Evolutionary conservation across 1,284 basidiomycete genomes (phyloP).

Genomic region (Sphaerobolus stellatus): DNA sequence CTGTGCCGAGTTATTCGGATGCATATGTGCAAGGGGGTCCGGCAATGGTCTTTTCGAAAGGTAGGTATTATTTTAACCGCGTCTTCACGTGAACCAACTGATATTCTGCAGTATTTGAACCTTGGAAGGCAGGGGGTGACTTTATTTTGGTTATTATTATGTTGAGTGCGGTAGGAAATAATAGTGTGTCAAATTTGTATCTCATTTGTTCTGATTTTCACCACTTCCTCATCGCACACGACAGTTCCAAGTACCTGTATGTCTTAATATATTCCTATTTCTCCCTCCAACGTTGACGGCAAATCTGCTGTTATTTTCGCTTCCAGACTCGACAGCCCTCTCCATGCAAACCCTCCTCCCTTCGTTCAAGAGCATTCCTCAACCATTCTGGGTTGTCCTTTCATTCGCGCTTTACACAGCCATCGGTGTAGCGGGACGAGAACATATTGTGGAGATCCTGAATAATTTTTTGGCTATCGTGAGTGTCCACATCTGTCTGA

Average conservation of each 20-base stretch:
- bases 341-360: conserved; percentile 56
- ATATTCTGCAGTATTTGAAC: conserved; percentile 39
- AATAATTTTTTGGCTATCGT: conserved; percentile 17
- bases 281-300: too few relatives aligned
- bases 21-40: conserved; percentile 51
- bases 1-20: conserved; percentile 47
- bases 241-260: conserved; percentile 31
- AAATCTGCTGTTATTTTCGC: too few relatives aligned
- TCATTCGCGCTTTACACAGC: conserved; percentile 55
- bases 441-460: conserved; percentile 59
- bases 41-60: conserved; percentile 35
- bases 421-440: conserved; percentile 59
- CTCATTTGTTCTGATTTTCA: background rate
- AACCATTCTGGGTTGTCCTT: conserved; percentile 58
- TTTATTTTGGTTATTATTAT: conserved; percentile 60
- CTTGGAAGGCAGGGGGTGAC: conserved; percentile 52
- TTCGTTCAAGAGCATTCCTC: conserved; percentile 53
- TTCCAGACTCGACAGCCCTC: conserved; percentile 51
- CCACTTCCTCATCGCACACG: background rate
- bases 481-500: too few relatives aligned
- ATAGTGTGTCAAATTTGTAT: conserved; percentile 2
- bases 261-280: too few relatives aligned
- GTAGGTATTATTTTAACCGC: too few relatives aligned
- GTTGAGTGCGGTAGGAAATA: conserved; percentile 40
- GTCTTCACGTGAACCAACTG: too few relatives aligned